Evolutionary conservation across 2,329 filamentous ascomycete species (phyloP).

Genomic region (Ceratocystis harringtonii): DNA sequence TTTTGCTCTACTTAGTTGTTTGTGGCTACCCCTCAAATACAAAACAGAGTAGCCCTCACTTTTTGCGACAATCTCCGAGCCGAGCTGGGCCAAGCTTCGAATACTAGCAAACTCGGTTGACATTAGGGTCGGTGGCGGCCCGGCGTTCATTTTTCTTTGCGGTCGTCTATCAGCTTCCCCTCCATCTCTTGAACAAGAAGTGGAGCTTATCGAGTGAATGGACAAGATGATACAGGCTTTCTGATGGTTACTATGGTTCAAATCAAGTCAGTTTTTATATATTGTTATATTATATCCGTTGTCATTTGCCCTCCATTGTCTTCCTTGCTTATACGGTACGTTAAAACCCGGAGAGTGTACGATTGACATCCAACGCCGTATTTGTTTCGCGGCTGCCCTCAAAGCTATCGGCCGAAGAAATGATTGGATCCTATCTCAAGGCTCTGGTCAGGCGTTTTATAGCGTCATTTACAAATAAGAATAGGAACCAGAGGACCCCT

Average conservation of each 20-base stretch:
- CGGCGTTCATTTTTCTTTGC: background rate
- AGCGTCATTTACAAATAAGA: too few species aligned
- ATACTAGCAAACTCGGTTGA: too few species aligned
- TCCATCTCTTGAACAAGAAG: background rate
- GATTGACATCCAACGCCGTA: too few species aligned
- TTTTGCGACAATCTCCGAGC: background rate
- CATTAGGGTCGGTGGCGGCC: background rate
- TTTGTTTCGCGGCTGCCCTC: too few species aligned
- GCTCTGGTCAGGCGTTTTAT: too few species aligned
- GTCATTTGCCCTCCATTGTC: background rate
- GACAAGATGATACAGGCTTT: too few species aligned
- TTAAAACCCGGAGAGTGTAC: too few species aligned
- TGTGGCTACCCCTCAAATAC: background rate
- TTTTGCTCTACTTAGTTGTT: too few species aligned
- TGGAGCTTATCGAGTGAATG: background rate
- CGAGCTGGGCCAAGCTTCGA: background rate
- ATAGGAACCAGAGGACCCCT: too few species aligned
- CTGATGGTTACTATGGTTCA: background rate
- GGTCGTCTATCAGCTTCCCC: background rate
- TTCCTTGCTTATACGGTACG: background rate
- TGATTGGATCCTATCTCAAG: too few species aligned
- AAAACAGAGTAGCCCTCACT: background rate
- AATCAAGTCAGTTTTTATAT: background rate
- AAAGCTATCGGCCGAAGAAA: too few species aligned
- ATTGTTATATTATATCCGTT: background rate